These are phyloP conservation scores for Porcisia hertigi DNA, from an alignment of 208 protist genomes.

Conservation along the genomic window DNA sequence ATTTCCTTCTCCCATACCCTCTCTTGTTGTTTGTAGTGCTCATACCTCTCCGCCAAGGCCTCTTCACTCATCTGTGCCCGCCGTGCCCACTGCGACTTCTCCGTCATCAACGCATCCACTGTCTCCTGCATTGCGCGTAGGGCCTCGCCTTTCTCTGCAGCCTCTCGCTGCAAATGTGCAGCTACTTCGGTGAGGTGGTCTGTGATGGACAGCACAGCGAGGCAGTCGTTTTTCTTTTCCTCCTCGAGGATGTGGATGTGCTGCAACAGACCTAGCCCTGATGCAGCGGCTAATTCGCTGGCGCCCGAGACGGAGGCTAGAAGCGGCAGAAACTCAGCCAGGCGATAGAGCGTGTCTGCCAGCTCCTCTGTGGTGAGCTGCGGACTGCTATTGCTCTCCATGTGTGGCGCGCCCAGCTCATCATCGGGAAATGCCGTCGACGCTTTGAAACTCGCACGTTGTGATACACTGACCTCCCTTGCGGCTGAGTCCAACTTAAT, in stretches of 20 bases:
- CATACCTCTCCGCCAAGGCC: conserved; percentile 26
- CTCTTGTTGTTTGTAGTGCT: conserved; percentile 20
- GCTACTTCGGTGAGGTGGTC: conserved; percentile 18
- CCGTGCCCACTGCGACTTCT: conserved; percentile 28
- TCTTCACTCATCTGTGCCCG: conserved; percentile 23
- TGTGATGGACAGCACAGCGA: conserved; percentile 20
- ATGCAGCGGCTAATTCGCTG: conserved; percentile 4
- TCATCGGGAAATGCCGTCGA: not conserved
- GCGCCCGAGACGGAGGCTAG: conserved; percentile 10
- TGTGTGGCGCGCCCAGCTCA: not conserved
- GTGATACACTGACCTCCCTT: not conserved
- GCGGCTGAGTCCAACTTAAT: not conserved
- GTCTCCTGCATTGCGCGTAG: conserved; percentile 12
- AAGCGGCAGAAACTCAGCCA: conserved; percentile 21
- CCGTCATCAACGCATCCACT: conserved; percentile 16
- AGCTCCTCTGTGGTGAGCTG: conserved; percentile 13
- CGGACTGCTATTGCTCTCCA: not conserved
- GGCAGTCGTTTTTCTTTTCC: conserved; percentile 27
- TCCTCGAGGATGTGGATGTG: conserved; percentile 22
- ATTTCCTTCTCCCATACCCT: conserved; percentile 25
- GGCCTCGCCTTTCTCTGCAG: conserved; percentile 17
- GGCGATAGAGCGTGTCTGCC: conserved; percentile 5
- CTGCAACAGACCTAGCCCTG: conserved; percentile 16
- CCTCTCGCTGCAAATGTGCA: conserved; percentile 16
- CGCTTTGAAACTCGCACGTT: not conserved